Evolutionary conservation across 306 rosid genomes (phyloP).

Genomic region (Bauhinia variegata): DNA sequence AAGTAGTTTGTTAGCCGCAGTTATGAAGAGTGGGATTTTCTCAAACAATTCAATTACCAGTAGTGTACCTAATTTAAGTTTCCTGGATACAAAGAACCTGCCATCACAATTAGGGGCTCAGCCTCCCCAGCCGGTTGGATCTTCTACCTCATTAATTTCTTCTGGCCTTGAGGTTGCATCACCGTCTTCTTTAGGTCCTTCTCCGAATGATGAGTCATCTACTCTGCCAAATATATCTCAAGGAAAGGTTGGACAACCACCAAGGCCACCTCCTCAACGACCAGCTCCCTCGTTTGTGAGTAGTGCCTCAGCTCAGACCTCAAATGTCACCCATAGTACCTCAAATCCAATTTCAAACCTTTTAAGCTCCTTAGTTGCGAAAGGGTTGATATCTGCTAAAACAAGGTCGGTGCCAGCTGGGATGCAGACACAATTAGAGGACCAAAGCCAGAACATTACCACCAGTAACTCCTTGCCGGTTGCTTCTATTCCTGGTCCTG

Average conservation of each 20-base stretch:
- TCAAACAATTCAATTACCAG: conserved; percentile 49
- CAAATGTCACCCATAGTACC: conserved; percentile 44
- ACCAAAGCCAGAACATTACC: conserved; percentile 41
- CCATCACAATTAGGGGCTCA: conserved; percentile 48
- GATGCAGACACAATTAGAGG: conserved; percentile 43
- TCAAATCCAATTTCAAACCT: conserved; percentile 75
- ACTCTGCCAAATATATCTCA: conserved; percentile 36
- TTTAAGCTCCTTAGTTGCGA: conserved; percentile 82
- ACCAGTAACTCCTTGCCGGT: conserved; percentile 46
- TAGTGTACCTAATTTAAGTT: conserved; percentile 45
- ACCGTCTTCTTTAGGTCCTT: conserved; percentile 52
- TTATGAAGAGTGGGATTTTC: conserved; percentile 73
- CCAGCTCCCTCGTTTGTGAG: conserved; percentile 50
- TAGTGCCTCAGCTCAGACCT: conserved; percentile 52
- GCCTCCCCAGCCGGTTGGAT: conserved; percentile 48
- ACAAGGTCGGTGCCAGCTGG: conserved; percentile 51
- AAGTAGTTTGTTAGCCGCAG: conserved; percentile 71
- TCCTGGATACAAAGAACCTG: conserved; percentile 45
- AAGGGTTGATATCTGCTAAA: conserved; percentile 83
- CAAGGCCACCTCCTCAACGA: conserved; percentile 43
- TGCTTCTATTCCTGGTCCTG: conserved; percentile 52
- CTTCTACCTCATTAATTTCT: conserved; percentile 44
- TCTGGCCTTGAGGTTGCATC: conserved; percentile 42
- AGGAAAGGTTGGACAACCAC: conserved; percentile 52
- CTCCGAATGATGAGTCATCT: conserved; percentile 42